These are phyloP conservation scores for Wickerhamiella kurtzmanii DNA, from an alignment of 805 yeast genomes.

Conservation along the genomic window DNA sequence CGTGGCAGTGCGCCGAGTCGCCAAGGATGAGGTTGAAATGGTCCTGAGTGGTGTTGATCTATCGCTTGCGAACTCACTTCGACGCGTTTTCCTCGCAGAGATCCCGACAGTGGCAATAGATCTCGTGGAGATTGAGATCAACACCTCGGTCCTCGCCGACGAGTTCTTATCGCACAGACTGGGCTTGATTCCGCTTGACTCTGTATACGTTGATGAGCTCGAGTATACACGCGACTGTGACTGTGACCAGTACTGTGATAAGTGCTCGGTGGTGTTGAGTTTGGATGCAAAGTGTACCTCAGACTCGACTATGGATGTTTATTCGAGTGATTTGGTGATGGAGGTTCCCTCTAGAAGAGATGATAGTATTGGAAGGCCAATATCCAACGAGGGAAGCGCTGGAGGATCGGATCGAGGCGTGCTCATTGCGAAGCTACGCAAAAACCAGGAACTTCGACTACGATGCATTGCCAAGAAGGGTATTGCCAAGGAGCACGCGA, in stretches of 20 bases:
- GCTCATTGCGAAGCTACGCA: constrained; percentile 78
- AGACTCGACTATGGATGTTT: constrained; percentile 79
- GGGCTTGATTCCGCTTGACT: constrained; percentile 80
- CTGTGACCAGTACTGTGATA: constrained; percentile 93
- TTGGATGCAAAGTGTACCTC: constrained; percentile 80
- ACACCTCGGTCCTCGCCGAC: constrained; percentile 91
- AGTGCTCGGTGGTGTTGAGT: constrained; percentile 79
- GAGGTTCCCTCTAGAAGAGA: constrained; percentile 29
- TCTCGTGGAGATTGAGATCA: constrained; percentile 82
- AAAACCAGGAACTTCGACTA: constrained; percentile 78
- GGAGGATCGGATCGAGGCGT: constrained; percentile 45
- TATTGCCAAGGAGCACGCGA: constrained; percentile 93
- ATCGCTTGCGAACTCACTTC: constrained; percentile 79
- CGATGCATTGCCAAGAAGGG: constrained; percentile 96
- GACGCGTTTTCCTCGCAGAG: constrained; percentile 89
- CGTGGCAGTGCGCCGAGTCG: constrained; percentile 78
- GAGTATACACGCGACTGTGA: constrained; percentile 92
- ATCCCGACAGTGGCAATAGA: constrained; percentile 97
- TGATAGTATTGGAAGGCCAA: constrained; percentile 61
- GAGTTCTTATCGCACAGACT: constrained; percentile 90
- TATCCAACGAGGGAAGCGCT: constrained; percentile 58
- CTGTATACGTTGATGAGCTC: constrained; percentile 69
- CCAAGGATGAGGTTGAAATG: constrained; percentile 78
- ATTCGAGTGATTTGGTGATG: constrained; percentile 63
- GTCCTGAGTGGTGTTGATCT: constrained; percentile 77